A percentile compares a stretch with the other conserved stretches of the same genome.
Conservation (phyloP, 176 grass and related monocot genomes). For the Stipa capillata region DNA sequence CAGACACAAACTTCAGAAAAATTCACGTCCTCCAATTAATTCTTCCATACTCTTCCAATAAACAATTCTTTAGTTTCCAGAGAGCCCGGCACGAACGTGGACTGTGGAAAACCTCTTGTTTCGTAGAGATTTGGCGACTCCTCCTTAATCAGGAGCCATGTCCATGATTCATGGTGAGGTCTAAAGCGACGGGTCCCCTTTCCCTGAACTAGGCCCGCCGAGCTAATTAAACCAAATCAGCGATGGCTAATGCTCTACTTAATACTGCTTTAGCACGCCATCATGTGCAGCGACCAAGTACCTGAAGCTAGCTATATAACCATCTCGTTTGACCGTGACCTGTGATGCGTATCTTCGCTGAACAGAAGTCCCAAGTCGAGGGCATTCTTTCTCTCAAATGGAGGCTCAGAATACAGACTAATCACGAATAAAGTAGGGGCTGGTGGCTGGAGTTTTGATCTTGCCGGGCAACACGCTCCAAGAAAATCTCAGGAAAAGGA, state of each 20-base stretch:
- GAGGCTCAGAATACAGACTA: background rate
- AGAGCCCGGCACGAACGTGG: slow-evolving; percentile 5
- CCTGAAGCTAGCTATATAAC: background rate
- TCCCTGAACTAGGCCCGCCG: background rate
- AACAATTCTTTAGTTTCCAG: background rate
- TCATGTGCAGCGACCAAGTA: background rate
- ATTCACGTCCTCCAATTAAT: background rate
- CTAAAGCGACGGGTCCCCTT: background rate
- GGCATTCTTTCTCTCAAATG: background rate
- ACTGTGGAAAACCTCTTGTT: background rate
- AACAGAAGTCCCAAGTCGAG: background rate
- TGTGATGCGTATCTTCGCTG: background rate
- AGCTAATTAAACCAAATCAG: background rate
- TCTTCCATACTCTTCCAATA: background rate
- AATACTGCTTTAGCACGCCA: background rate
- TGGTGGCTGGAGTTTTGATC: background rate
- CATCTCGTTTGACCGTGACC: slow-evolving; percentile 17
- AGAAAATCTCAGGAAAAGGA: background rate
- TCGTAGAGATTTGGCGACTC: background rate
- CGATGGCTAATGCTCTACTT: background rate
- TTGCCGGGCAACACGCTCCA: background rate
- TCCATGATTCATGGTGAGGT: background rate
- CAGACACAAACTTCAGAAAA: too few species aligned
- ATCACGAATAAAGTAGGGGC: background rate
- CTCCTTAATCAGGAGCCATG: background rate